Percentiles rank a stretch among this genome's conserved stretches.
phyloP scores from a whole-genome alignment of 1,284 basidiomycete genomes.

The Tylopilus sp. region DNA sequence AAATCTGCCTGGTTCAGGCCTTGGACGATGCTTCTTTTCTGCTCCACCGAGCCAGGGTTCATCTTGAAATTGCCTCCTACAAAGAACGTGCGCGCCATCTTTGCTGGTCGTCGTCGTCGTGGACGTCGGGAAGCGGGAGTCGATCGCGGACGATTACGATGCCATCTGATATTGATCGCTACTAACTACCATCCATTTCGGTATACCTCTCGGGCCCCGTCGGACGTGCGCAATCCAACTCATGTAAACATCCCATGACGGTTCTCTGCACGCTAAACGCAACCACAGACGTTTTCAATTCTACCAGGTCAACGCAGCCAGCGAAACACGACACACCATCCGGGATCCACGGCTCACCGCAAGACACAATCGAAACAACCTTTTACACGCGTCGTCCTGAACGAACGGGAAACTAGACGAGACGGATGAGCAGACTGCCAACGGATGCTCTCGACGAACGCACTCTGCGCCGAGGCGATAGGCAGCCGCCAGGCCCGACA shows the following conservation, averaged over 20 bases:
- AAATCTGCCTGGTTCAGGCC: conserved; percentile 74
- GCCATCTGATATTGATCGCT: conserved; percentile 1
- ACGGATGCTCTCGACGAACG: not conserved
- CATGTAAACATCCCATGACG: not conserved
- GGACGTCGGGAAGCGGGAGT: not conserved
- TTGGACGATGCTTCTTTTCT: conserved; percentile 63
- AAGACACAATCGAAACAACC: not conserved
- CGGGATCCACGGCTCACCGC: not conserved
- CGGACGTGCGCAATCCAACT: not conserved
- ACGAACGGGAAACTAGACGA: not conserved
- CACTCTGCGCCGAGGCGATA: not conserved
- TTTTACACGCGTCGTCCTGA: not conserved
- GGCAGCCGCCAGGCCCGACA: not conserved
- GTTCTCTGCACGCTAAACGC: not conserved
- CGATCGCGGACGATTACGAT: conserved; percentile 3
- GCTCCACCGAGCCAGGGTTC: conserved; percentile 72
- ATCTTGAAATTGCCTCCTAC: conserved; percentile 97
- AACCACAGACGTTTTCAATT: not conserved
- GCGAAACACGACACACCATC: conserved; percentile 1
- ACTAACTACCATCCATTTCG: not conserved
- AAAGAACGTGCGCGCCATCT: conserved; percentile 78
- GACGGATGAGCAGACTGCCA: not conserved
- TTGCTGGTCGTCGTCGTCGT: not conserved
- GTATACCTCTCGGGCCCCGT: not conserved
- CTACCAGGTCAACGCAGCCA: not conserved